A percentile compares a stretch with the other conserved stretches of the same genome.
Evolutionary conservation across 495 filamentous ascomycete species (phyloP).

Genomic region (Stereocaulon alpinum): DNA sequence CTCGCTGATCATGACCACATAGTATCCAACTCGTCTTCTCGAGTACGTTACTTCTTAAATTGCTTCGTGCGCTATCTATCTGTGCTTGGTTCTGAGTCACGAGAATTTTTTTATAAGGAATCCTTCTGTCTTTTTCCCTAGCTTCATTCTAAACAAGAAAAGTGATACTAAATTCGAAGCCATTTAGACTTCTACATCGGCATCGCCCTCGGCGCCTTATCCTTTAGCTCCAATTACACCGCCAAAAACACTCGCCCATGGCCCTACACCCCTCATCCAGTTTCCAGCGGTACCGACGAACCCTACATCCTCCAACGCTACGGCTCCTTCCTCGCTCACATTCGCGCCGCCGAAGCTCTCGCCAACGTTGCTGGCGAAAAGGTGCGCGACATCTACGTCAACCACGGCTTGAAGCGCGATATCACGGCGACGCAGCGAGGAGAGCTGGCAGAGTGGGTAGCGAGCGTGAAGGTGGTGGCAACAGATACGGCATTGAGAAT

Average conservation of each 20-base stretch:
- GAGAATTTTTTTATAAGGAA: too few relatives aligned
- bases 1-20: too few relatives aligned
- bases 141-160: too few relatives aligned
- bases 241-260: constrained; percentile 41
- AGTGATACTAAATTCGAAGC: too few relatives aligned
- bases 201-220: constrained; percentile 44
- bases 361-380: constrained; percentile 41
- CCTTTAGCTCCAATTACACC: constrained; percentile 43
- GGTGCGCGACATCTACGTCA: constrained; percentile 33
- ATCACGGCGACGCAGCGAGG: constrained; percentile 40
- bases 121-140: too few relatives aligned
- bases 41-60: too few relatives aligned
- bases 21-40: constrained; percentile 51
- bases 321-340: constrained; percentile 48
- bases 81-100: too few relatives aligned
- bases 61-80: too few relatives aligned
- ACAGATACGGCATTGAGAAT: constrained; percentile 47
- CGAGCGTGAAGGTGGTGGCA: constrained; percentile 47
- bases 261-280: constrained; percentile 49
- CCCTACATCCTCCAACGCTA: constrained; percentile 52
- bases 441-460: constrained; percentile 49
- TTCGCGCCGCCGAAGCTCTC: constrained; percentile 45
- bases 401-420: constrained; percentile 27
- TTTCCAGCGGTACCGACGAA: constrained; percentile 44
- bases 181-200: constrained; percentile 56